Percentiles rank a stretch among this genome's conserved stretches.
phyloP scores from a whole-genome alignment of 306 rosid species.

The Vicia villosa region DNA sequence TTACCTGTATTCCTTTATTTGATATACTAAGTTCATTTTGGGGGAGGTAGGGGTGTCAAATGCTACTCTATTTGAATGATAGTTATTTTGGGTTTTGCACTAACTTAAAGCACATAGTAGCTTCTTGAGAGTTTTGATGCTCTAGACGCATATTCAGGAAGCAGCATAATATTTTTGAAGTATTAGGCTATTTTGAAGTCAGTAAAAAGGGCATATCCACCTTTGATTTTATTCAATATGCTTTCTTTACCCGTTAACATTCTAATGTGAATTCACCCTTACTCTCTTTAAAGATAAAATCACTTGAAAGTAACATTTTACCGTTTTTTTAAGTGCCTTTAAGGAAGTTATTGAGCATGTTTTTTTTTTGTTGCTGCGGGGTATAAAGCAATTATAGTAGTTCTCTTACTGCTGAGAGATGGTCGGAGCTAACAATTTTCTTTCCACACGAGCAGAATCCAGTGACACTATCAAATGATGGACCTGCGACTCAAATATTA shows the following conservation, averaged over 20 bases:
- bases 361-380: not conserved
- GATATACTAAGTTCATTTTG: not conserved
- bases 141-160: not conserved
- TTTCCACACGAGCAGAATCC: slow-evolving; percentile 57
- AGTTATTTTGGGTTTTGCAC: not conserved
- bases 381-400: not conserved
- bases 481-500: slow-evolving; percentile 51
- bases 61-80: slow-evolving; percentile 2
- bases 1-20: not conserved
- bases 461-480: slow-evolving; percentile 47
- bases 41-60: not conserved
- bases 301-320: not conserved
- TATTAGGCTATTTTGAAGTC: not conserved
- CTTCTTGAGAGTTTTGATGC: not conserved
- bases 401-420: slow-evolving; percentile 1
- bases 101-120: no score
- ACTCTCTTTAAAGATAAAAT: not conserved
- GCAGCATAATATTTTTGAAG: not conserved
- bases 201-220: not conserved
- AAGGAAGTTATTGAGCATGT: slow-evolving; percentile 18
- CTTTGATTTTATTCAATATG: not conserved
- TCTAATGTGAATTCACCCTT: not conserved
- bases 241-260: not conserved
- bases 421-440: slow-evolving; percentile 20
- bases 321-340: not conserved